A percentile compares a stretch with the other conserved stretches of the same genome.
Conservation (phyloP, 2,329 filamentous ascomycete species). For the Penicillium palitans region DNA sequence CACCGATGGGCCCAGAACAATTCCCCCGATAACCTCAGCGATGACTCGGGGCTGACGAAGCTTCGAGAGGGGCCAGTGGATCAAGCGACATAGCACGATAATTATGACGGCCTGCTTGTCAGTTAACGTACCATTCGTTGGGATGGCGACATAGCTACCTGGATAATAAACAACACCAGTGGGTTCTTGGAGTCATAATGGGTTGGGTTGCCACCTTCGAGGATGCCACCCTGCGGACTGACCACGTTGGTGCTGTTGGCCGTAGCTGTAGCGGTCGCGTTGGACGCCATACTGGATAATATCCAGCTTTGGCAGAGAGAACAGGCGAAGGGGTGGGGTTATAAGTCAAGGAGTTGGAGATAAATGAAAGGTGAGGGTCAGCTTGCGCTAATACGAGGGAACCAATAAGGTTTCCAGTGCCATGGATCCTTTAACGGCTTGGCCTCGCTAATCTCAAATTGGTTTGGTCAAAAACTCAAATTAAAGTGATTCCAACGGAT, state of each 20-base stretch:
- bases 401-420: not conserved
- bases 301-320: not conserved
- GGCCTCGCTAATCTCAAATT: not conserved
- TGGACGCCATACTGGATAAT: slow-evolving; percentile 20
- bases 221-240: slow-evolving; percentile 64
- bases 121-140: not conserved
- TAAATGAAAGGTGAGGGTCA: slow-evolving; percentile 5
- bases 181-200: slow-evolving; percentile 69
- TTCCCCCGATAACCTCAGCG: slow-evolving; percentile 80
- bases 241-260: slow-evolving; percentile 12
- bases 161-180: slow-evolving; percentile 74
- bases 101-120: slow-evolving; percentile 61
- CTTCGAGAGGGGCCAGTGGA: slow-evolving; percentile 75
- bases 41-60: slow-evolving; percentile 80
- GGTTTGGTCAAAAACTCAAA: not conserved
- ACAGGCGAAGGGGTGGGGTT: not conserved
- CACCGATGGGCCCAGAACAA: slow-evolving; percentile 81
- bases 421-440: not conserved
- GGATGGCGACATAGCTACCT: slow-evolving; percentile 50
- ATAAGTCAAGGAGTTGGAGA: not conserved
- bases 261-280: slow-evolving; percentile 18
- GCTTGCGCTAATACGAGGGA: not conserved
- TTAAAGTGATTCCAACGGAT: not conserved
- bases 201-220: slow-evolving; percentile 70
- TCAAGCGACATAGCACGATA: slow-evolving; percentile 69